phyloP scores from a whole-genome alignment of 179 eudicot genomes.

The Drosera spatulata region DNA sequence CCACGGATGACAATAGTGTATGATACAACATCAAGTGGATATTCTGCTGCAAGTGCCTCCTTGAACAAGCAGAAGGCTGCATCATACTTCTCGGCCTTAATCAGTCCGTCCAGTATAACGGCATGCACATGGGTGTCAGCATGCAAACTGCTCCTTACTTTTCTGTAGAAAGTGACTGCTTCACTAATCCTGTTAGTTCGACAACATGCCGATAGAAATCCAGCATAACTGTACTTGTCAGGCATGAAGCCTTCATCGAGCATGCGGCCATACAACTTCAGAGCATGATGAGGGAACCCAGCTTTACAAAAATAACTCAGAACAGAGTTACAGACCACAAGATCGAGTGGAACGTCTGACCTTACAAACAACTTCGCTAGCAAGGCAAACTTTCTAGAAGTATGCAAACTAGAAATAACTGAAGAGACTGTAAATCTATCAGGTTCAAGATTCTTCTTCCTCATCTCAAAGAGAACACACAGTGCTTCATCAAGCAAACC shows the following conservation, averaged over 20 bases:
- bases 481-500: constrained; percentile 33
- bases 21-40: constrained; percentile 30
- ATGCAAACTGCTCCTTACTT: constrained; percentile 14
- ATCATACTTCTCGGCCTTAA: constrained; percentile 22
- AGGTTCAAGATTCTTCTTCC: constrained; percentile 21
- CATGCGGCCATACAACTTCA: constrained; percentile 35
- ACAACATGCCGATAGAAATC: constrained; percentile 29
- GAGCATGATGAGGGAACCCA: constrained; percentile 30
- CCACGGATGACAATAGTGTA: constrained; percentile 33
- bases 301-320: constrained; percentile 39
- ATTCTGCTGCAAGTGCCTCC: constrained; percentile 17
- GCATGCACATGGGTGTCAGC: constrained; percentile 37
- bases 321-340: constrained; percentile 30
- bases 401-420: constrained; percentile 20
- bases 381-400: constrained; percentile 19
- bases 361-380: constrained; percentile 28
- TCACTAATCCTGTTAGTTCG: constrained; percentile 15
- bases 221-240: constrained; percentile 41
- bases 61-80: constrained; percentile 27
- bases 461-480: constrained; percentile 24
- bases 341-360: constrained; percentile 21
- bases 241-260: constrained; percentile 24
- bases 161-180: constrained; percentile 36
- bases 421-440: constrained; percentile 38
- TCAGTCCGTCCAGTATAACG: constrained; percentile 22